Evolutionary conservation across 2,329 filamentous ascomycete species (phyloP).

Genomic region (Fusarium sp.): DNA sequence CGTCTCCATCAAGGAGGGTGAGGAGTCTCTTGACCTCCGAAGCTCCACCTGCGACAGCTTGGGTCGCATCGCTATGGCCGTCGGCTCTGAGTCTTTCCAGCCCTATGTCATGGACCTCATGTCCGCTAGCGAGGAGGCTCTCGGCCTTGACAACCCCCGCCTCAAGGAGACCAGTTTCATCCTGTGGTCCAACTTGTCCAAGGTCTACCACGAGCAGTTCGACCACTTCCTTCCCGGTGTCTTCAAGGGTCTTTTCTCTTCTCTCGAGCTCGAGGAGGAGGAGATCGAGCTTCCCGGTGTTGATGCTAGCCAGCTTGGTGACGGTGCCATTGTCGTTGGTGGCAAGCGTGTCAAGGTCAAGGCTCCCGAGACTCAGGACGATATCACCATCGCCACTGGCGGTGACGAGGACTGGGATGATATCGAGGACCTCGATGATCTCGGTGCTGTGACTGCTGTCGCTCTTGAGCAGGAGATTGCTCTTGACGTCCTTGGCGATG

Average conservation of each 20-base stretch:
- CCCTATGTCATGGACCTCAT: conserved; percentile 92
- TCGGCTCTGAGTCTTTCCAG: conserved; percentile 87
- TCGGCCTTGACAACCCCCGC: conserved; percentile 87
- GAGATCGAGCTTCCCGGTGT: conserved; percentile 81
- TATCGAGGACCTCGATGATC: conserved; percentile 83
- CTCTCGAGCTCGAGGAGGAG: conserved; percentile 88
- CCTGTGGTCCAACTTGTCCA: conserved; percentile 92
- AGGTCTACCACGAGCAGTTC: conserved; percentile 90
- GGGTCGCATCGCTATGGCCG: conserved; percentile 90
- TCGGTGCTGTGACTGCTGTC: conserved; percentile 86
- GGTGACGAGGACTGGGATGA: conserved; percentile 68
- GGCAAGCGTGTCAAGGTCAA: conserved; percentile 90
- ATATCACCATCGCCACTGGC: conserved; percentile 66
- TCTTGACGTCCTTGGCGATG: conserved; percentile 92
- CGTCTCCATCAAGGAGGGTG: conserved; percentile 85
- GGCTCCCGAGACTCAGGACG: conserved; percentile 63
- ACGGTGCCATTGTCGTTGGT: conserved; percentile 80
- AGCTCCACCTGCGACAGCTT: conserved; percentile 92
- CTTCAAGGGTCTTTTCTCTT: conserved; percentile 83
- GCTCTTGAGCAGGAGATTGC: conserved; percentile 98
- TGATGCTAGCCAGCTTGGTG: conserved; percentile 69
- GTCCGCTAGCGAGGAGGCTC: conserved; percentile 90
- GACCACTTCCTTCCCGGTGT: conserved; percentile 81
- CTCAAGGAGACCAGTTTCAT: conserved; percentile 98
- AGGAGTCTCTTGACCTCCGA: conserved; percentile 90